Percentiles rank a stretch among this genome's conserved stretches.
These are phyloP conservation scores for Talaromyces sp. DNA, from an alignment of 2,329 filamentous ascomycete genomes.

Conservation along the genomic window DNA sequence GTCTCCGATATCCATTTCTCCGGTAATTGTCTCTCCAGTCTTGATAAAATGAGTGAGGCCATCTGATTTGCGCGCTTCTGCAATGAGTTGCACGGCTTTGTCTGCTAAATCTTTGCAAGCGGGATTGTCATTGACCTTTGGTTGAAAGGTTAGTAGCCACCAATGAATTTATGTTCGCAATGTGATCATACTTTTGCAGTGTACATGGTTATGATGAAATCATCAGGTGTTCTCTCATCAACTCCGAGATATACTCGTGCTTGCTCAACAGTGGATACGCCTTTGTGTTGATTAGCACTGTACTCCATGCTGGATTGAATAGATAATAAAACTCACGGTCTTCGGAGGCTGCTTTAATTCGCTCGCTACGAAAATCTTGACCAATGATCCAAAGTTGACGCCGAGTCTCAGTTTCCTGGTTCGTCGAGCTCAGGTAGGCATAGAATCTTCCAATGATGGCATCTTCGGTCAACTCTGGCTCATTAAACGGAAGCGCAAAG, in stretches of 20 bases:
- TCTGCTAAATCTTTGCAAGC: conserved; percentile 53
- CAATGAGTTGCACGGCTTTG: conserved; percentile 62
- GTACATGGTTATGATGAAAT: conserved; percentile 61
- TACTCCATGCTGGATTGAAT: background rate
- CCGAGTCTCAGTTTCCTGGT: conserved; percentile 59
- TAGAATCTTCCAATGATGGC: conserved; percentile 65
- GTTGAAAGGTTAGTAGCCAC: conserved; percentile 2
- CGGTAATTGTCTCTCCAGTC: conserved; percentile 52
- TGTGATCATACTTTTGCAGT: conserved; percentile 55
- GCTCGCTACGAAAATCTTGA: conserved; percentile 58
- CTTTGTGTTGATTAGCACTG: conserved; percentile 27
- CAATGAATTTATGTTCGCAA: background rate
- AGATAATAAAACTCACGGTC: conserved; percentile 47
- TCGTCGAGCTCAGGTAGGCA: conserved; percentile 59
- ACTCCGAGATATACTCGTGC: conserved; percentile 65
- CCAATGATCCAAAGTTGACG: conserved; percentile 64
- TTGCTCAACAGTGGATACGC: conserved; percentile 64
- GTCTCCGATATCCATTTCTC: conserved; percentile 59
- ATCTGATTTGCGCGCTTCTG: conserved; percentile 59
- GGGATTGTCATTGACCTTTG: conserved; percentile 55
- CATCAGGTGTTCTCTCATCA: conserved; percentile 53
- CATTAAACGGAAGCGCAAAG: conserved; percentile 57
- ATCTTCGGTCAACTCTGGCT: conserved; percentile 56
- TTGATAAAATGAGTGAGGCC: conserved; percentile 56
- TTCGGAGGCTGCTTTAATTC: conserved; percentile 61